Conservation (phyloP, 129 eudicot genomes). For the Mikania micrantha region DNA sequence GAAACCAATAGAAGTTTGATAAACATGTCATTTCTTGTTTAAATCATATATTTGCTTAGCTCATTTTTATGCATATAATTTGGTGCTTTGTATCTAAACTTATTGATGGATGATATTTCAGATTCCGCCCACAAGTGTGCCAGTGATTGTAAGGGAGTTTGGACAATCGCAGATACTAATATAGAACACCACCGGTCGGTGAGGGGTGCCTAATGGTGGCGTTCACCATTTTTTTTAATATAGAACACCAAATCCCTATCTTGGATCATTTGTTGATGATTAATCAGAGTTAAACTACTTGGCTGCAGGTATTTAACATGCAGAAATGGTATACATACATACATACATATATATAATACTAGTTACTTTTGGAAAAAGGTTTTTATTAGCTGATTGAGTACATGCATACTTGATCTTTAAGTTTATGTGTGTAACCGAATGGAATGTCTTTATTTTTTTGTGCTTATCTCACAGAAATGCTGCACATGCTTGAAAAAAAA, state of each 20-base stretch:
- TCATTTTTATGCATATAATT: not conserved
- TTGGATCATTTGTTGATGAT: constrained; percentile 15
- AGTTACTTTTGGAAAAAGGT: constrained; percentile 7
- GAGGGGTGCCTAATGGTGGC: no score
- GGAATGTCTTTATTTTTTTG: no score
- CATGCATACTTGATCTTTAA: not conserved
- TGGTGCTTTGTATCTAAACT: not conserved
- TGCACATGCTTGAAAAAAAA: no score
- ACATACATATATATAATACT: not conserved
- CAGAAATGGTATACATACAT: not conserved
- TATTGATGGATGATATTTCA: constrained; percentile 19
- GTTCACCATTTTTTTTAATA: no score
- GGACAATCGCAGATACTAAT: constrained; percentile 53
- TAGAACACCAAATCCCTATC: not conserved
- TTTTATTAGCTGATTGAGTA: not conserved
- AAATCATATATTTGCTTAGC: no score
- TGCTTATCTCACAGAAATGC: no score
- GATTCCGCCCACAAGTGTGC: constrained; percentile 92
- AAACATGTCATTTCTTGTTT: no score
- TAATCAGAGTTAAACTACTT: constrained; percentile 2
- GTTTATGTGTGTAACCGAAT: constrained; percentile 6
- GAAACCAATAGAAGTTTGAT: no score
- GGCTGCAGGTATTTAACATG: no score
- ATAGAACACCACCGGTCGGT: no score
- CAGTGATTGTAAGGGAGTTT: constrained; percentile 83